Base-by-base conservation (phyloP, 192 early-diverging fungal species). In the Coemansia sp. region DNA sequence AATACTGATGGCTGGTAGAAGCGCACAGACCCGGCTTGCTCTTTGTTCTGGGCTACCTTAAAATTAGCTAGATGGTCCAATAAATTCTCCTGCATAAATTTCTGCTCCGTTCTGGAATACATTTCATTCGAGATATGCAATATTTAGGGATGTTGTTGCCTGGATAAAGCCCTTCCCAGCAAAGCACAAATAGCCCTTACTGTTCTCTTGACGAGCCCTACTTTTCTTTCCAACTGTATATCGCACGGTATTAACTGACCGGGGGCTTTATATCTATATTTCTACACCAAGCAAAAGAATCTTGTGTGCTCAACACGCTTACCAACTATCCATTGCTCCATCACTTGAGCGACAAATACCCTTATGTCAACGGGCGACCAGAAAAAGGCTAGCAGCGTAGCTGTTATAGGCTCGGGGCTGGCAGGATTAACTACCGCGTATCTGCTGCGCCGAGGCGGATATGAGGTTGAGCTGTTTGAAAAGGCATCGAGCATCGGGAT, bases 401-500 rank as follows among this genome's bases (percentile, higher is more conserved):
- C 76, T 0, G 65, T 79, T 14, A 55, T 79, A 32, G 76, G 76
- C 9, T 71, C 76, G 0, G 76, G 76, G 3, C 59, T 79, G 5
- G 76, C 76, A 1, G 76, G 76, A 1, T 61, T 79, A n/a, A 50
- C 76, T 17, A 55, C 69, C 4, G 69, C 76, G 30, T 55, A 69
- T 20, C 44, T 72, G 50, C 65, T 79, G 48, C 68, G 60, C 20
- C 32, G 52, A 21, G 45, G 60, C 28, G 74, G 74, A n/a, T 54
- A 16, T 48, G 16, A 21, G 3, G 74, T 71, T 7, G 60, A 66
- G 48, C 60, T 79, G 40, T 72, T 79, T 26, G 76, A 79, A 30
- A 40, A 54, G 47, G 53, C 43, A 15, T 18, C 16, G 4, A 31
- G 60, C 11, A 51, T 71, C 0, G 76, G 76, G 11, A 79, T 79